These are phyloP conservation scores for Fusarium albidum DNA, from an alignment of 2,329 filamentous ascomycete species.

Conservation along the genomic window DNA sequence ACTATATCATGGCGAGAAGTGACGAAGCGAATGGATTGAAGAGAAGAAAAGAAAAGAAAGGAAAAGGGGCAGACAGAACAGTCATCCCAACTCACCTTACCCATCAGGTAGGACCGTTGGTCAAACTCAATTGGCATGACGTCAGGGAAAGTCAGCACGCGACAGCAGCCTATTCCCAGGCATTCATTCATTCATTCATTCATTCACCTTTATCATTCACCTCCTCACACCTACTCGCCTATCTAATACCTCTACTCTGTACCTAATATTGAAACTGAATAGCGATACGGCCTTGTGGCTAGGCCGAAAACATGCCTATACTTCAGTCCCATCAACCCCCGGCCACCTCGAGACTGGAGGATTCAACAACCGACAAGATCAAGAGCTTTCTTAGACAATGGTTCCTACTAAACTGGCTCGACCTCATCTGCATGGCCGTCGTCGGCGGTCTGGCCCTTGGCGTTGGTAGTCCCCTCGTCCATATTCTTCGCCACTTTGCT, in stretches of 20 bases:
- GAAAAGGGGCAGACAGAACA: no score
- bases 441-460: constrained; percentile 51
- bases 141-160: constrained; percentile 2
- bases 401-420: constrained; percentile 65
- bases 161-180: neutral
- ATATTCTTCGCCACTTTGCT: neutral
- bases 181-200: no score
- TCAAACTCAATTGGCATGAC: neutral
- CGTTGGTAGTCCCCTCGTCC: constrained; percentile 34
- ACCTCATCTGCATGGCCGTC: constrained; percentile 65
- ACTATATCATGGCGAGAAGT: no score
- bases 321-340: constrained; percentile 10
- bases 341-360: constrained; percentile 6
- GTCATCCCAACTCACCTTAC: neutral
- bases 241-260: no score
- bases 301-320: constrained; percentile 28
- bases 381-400: constrained; percentile 52
- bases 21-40: no score
- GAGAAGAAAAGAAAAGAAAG: constrained; percentile 2
- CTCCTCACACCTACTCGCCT: no score
- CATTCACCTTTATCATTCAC: no score
- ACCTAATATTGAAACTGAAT: no score
- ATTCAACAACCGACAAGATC: constrained; percentile 12
- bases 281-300: no score
- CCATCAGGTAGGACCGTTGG: no score